Evolutionary conservation across 1,284 basidiomycete species (phyloP).

Genomic region (Cutaneotrichosporon sp.): DNA sequence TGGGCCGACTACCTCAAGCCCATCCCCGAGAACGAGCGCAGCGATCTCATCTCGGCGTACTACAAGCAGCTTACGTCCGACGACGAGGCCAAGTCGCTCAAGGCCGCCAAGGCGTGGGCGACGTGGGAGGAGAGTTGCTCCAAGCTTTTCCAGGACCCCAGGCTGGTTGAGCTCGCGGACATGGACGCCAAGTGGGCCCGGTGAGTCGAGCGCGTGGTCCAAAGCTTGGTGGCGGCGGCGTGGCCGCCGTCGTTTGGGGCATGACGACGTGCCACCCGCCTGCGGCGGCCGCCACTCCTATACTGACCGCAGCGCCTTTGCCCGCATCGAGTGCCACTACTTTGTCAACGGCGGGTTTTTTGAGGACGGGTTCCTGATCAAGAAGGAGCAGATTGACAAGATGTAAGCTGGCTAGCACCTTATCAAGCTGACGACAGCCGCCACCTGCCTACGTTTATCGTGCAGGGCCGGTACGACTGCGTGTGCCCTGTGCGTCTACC

Average conservation of each 20-base stretch:
- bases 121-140: constrained; percentile 89
- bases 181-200: constrained; percentile 64
- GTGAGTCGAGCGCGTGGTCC: too few species aligned
- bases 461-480: constrained; percentile 65
- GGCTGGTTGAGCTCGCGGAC: constrained; percentile 64
- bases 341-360: constrained; percentile 85
- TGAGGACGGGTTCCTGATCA: constrained; percentile 78
- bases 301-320: constrained; percentile 62
- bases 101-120: constrained; percentile 66
- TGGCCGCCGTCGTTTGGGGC: too few species aligned
- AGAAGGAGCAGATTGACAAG: constrained; percentile 78
- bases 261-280: background rate
- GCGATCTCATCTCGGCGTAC: constrained; percentile 70
- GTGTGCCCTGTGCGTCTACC: constrained; percentile 50
- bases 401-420: constrained; percentile 58
- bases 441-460: constrained; percentile 73
- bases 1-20: constrained; percentile 76
- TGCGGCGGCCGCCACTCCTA: too few species aligned
- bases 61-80: constrained; percentile 73
- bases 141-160: constrained; percentile 64
- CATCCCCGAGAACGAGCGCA: constrained; percentile 72
- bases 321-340: constrained; percentile 87
- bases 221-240: too few species aligned
- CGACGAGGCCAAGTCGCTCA: constrained; percentile 54
- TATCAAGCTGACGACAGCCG: constrained; percentile 53